phyloP scores from a whole-genome alignment of 768 basidiomycete genomes.

The Pisolithus orientalis region DNA sequence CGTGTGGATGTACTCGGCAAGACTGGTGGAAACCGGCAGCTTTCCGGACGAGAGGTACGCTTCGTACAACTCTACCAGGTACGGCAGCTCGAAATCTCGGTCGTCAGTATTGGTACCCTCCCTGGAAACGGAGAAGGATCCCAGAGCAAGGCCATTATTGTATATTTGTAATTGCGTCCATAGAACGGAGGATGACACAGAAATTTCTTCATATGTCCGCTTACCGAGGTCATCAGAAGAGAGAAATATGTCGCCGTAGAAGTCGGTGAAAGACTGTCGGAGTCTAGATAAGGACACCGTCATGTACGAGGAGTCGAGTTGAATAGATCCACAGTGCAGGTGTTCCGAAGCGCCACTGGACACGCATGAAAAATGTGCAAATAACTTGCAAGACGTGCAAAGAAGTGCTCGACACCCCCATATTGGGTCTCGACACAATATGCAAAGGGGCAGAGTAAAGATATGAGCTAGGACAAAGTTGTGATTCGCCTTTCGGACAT shows the following conservation, averaged over 20 bases:
- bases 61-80: constrained; percentile 43
- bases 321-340: constrained; percentile 34
- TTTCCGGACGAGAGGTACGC: constrained; percentile 38
- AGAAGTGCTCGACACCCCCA: constrained; percentile 74
- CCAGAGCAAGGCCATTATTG: constrained; percentile 57
- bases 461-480: constrained; percentile 53
- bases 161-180: constrained; percentile 66
- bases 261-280: constrained; percentile 48
- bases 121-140: constrained; percentile 52
- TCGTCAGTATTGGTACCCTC: constrained; percentile 29
- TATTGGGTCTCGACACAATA: constrained; percentile 58
- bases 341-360: constrained; percentile 19
- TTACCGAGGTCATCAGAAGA: constrained; percentile 40
- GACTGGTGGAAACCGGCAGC: constrained; percentile 37
- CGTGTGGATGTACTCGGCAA: constrained; percentile 50
- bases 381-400: constrained; percentile 55
- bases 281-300: constrained; percentile 47
- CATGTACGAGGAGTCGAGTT: constrained; percentile 40
- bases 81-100: constrained; percentile 59
- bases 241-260: constrained; percentile 42
- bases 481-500: constrained; percentile 36
- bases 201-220: constrained; percentile 64
- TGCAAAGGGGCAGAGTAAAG: constrained; percentile 71
- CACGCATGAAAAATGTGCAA: constrained; percentile 52
- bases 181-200: constrained; percentile 51